Conservation (phyloP, 441 rosid species). For the Melastoma candidum region DNA sequence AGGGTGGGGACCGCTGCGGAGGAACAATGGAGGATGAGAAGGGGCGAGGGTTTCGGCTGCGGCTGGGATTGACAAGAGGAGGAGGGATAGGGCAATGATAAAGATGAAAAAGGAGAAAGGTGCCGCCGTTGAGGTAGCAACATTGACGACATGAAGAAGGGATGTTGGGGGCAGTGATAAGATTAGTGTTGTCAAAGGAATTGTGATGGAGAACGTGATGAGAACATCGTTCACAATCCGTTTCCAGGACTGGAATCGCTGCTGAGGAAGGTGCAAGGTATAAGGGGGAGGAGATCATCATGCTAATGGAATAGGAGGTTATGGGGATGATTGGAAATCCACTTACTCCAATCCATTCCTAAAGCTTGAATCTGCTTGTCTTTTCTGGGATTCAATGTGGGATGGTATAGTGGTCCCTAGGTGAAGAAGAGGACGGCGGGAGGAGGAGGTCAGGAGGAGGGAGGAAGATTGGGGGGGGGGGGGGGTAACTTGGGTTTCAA, state of each 20-base stretch:
- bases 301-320: too few species aligned
- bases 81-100: slow-evolving; percentile 4
- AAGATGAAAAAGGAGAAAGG: neutral
- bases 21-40: neutral
- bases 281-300: neutral
- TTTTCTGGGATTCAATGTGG: too few species aligned
- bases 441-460: too few species aligned
- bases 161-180: neutral
- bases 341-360: too few species aligned
- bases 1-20: slow-evolving; percentile 21
- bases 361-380: too few species aligned
- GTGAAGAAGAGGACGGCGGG: too few species aligned
- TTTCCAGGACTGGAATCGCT: slow-evolving; percentile 66
- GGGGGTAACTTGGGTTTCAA: too few species aligned
- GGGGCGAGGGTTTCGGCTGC: neutral
- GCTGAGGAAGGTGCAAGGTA: slow-evolving; percentile 36
- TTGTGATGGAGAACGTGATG: slow-evolving; percentile 14
- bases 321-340: too few species aligned
- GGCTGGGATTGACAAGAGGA: slow-evolving; percentile 11
- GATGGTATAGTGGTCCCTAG: too few species aligned
- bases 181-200: too few species aligned
- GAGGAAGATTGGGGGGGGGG: too few species aligned
- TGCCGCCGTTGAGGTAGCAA: slow-evolving; percentile 1
- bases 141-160: too few species aligned
- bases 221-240: slow-evolving; percentile 26